Conservation (phyloP, 768 basidiomycete species). For the Pholiota microspora region DNA sequence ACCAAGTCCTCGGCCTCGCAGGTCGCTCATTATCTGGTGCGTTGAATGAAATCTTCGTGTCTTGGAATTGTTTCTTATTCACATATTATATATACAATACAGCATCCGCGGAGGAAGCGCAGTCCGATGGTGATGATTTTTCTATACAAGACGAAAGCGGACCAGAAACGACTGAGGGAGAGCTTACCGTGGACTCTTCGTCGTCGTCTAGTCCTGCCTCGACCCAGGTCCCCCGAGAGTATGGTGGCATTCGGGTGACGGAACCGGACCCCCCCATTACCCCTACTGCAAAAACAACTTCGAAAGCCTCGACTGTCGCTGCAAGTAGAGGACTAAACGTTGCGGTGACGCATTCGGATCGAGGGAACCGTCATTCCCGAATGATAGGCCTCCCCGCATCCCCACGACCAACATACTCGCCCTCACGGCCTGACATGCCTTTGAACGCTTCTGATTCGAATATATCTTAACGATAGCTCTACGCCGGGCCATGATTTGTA, state of each 20-base stretch:
- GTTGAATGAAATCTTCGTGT: constrained; percentile 24
- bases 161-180: constrained; percentile 66
- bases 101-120: constrained; percentile 56
- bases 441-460: constrained; percentile 20
- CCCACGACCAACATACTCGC: constrained; percentile 43
- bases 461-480: constrained; percentile 16
- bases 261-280: constrained; percentile 45
- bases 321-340: constrained; percentile 73
- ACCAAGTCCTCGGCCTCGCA: constrained; percentile 74
- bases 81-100: constrained; percentile 8
- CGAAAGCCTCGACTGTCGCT: constrained; percentile 59
- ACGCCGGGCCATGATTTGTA: neutral
- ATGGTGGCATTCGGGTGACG: constrained; percentile 25
- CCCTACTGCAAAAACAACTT: constrained; percentile 34
- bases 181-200: constrained; percentile 47
- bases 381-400: constrained; percentile 63
- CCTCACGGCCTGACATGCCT: constrained; percentile 29
- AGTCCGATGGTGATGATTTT: constrained; percentile 68
- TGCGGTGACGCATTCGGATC: constrained; percentile 45
- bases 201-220: constrained; percentile 40
- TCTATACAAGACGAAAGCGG: constrained; percentile 74
- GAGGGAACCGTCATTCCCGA: constrained; percentile 61
- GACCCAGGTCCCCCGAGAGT: constrained; percentile 19
- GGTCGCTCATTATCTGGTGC: constrained; percentile 68
- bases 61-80: neutral